phyloP scores from a whole-genome alignment of 257 asterid genomes.

The Henckelia pumila region DNA sequence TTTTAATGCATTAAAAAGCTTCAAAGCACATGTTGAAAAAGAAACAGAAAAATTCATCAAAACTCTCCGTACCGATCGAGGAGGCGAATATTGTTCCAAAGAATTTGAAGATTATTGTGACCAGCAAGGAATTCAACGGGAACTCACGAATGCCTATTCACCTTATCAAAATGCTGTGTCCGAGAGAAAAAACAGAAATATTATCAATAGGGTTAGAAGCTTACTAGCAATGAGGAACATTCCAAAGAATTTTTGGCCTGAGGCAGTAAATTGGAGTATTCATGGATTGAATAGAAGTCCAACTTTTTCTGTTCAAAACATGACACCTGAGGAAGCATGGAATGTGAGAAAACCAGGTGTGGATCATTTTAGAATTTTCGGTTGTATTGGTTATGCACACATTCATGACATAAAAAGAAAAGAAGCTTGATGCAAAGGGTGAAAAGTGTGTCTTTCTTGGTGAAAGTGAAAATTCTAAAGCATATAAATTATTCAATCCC shows the following conservation, averaged over 20 bases:
- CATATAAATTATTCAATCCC: no score
- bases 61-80: not conserved
- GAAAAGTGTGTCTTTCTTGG: no score
- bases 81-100: not conserved
- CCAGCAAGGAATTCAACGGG: not conserved
- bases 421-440: no score
- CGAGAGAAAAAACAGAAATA: not conserved
- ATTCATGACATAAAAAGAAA: not conserved
- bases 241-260: no score
- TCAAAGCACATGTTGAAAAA: slow-evolving; percentile 1
- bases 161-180: slow-evolving; percentile 4
- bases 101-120: not conserved
- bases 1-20: no score
- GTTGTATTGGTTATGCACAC: not conserved
- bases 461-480: no score
- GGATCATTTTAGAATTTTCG: no score
- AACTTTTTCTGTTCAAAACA: no score
- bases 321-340: slow-evolving; percentile 10
- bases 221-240: not conserved
- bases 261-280: slow-evolving; percentile 1
- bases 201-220: slow-evolving; percentile 2
- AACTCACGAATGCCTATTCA: not conserved
- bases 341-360: not conserved
- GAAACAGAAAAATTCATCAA: not conserved
- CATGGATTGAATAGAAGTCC: slow-evolving; percentile 6